Evolutionary conservation across 2,329 filamentous ascomycete species (phyloP), one percentile per base, ranked within the genome.

Genomic region (Sporothrix dimorphospora): DNA sequence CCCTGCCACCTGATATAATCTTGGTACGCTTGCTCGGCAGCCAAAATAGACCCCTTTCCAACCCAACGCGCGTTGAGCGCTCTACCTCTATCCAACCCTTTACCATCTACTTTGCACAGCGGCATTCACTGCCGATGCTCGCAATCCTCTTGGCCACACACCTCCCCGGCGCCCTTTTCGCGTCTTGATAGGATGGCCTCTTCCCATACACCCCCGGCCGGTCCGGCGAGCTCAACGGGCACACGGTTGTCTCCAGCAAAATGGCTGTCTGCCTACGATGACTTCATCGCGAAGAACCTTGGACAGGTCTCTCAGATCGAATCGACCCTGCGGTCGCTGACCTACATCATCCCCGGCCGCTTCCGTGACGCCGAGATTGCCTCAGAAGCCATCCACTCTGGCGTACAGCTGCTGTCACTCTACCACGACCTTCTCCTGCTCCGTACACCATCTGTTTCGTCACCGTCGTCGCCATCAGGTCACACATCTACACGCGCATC

Each of bases 241-340:
- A 42, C 70, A 8, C 70, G 55, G 1, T 24, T 65, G 55, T 81
- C 90, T 77, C 89, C 90, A 66, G 86, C 90, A 34, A 86, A 86
- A 81, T 92, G 89, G 89, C 84, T 93, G 70, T 83, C 86, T 75
- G 87, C 90, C 83, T 97, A 97, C 82, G 90, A 90, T 78, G 91
- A 96, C 75, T 98, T 98, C 83, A 95, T 99, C 84, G 92, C 93
- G 74, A 96, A 95, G 83, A 99, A 99, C 81, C 91, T 94, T 74
- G 92, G 94, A 78, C 94, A 97, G 73, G 94, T 99, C 70, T 93
- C 94, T 67, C 94, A 97, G 83, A 95, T 99, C 75, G 96, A 99
- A 84, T 97, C 93, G 75, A 94, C 94, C 16, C 84, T 99, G 79
- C 90, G 96, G 51, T 97, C 94, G 38, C 83, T 99, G 75, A 98